These are phyloP conservation scores for Cordyceps tenuipes DNA, from an alignment of 2,329 filamentous ascomycete species.

Conservation along the genomic window DNA sequence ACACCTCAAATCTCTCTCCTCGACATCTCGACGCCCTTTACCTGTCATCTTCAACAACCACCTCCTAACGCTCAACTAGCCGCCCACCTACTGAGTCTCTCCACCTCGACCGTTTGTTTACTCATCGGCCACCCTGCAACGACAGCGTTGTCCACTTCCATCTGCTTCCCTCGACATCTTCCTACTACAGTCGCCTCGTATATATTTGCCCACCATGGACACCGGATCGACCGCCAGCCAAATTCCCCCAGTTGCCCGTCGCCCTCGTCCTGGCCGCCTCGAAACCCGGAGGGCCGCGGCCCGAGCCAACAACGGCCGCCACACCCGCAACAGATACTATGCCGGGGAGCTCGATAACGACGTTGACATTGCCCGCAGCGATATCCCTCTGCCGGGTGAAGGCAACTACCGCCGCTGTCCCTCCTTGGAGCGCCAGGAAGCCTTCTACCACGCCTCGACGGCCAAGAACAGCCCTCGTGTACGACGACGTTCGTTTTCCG, in stretches of 20 bases:
- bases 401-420: slow-evolving; percentile 28
- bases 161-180: background rate
- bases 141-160: background rate
- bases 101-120: background rate
- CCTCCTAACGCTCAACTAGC: background rate
- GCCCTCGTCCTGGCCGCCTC: background rate
- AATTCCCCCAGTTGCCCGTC: background rate
- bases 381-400: slow-evolving; percentile 30
- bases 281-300: background rate
- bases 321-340: background rate
- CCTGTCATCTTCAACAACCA: background rate
- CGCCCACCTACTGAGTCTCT: background rate
- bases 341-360: slow-evolving; percentile 20
- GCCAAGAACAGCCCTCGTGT: slow-evolving; percentile 24
- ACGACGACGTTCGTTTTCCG: slow-evolving; percentile 17
- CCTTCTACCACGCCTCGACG: slow-evolving; percentile 35
- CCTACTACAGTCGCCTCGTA: background rate
- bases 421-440: slow-evolving; percentile 37
- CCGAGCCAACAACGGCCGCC: background rate
- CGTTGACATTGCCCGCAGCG: slow-evolving; percentile 26
- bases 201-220: slow-evolving; percentile 2
- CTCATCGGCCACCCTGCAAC: background rate
- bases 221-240: background rate
- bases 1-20: background rate
- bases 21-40: slow-evolving; percentile 1